Base-by-base conservation (phyloP, 257 asterid genomes). In the Pogostemon cablin region DNA sequence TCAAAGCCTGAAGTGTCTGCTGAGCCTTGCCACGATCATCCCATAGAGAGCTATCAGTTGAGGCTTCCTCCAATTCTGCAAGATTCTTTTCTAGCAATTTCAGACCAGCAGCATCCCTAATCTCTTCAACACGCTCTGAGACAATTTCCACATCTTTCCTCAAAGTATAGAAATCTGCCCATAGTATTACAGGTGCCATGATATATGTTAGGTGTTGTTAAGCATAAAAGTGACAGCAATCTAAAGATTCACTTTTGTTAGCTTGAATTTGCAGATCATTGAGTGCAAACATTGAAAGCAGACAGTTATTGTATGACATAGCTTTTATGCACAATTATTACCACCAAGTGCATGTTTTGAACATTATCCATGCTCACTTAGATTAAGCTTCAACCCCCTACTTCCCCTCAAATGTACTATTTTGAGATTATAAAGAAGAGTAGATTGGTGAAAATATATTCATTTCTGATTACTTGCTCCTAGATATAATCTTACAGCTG, bases 21-120 rank as follows among this genome's bases (percentile, higher is more conserved):
- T 95, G 99, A 74, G 99, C 99, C 81, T 81, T 86, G 72, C 75
- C 88, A 64, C 84, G 99, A 83, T 95, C 95, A 63, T 95, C 98
- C 98, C 99, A 95, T 25, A 95, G 81, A 80, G 98, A 81, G 84
- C 81, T 86, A 63, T 91, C 95, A 38, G 84, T 86, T 7, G 93
- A 88, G 61, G 97, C 98, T 56, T 83, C 87, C 82, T 95, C 99
- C 81, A 91, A 77, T 65, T 85, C 85, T 40, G 77, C 82, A 66
- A 82, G 86, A 59, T 76, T 91, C 70, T 82, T 86, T 69, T 91
- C 90, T 10, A 91, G 92, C 79, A 72, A 83, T 77, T 84, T 76
- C 78, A 95, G 79, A 83, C 99, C 92, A 72, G 96, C 92, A 79
- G 84, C 61, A 61, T 77, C 83, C 78, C 96, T 86, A 20, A 89